Base-by-base conservation (phyloP, 1,284 basidiomycete genomes). In the Marasmius fiardii region DNA sequence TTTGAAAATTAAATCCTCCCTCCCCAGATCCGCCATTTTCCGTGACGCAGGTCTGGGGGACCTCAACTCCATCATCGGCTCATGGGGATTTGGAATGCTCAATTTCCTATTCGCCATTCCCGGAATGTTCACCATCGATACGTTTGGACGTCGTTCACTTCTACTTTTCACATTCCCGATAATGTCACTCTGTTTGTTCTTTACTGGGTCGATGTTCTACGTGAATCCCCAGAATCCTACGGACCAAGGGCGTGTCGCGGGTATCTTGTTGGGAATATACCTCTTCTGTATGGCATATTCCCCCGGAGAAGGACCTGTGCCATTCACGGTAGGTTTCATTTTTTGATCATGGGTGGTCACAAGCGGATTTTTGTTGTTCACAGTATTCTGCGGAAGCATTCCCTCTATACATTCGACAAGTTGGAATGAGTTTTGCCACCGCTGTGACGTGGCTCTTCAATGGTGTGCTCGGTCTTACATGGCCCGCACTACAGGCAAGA, bases 391-490 rank as follows among this genome's bases (percentile, higher is more conserved):
- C 86, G 12, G 87, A 86, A 68, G 86, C 83, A 14, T 89, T 84
- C 74, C 87, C 86, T 4, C 75, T 90, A 4, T 84, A 86, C 65
- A 76, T 88, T 52, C 84, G 88, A 67, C 84, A 88, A 58, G 70
- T 86, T 18, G 89, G 89, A 47, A 88, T 88, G 87, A 78, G 78
- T 7, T 83, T 80, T 61, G 81, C 85, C 7, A 86, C 83, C 0
- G 75, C 84, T 2, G 74, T 80, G 12, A 72, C 76, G 1, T 88
- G 85, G 85, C 81, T 85, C 71, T 86, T 84, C 51, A 52, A 52
- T 23, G 33, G 33, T 21, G 35, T 52, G 6, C 33, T 52, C 35
- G 51, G 34, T 23, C 23, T 52, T 14, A 52, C 51, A 2, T 52
- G 33, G 34, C 51, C 51, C 12, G n/a, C 51, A 2, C 51, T 52